Percentiles rank a stretch among this genome's conserved stretches.
Conservation (phyloP, 768 basidiomycete species). For the Trametes cinnabarina region DNA sequence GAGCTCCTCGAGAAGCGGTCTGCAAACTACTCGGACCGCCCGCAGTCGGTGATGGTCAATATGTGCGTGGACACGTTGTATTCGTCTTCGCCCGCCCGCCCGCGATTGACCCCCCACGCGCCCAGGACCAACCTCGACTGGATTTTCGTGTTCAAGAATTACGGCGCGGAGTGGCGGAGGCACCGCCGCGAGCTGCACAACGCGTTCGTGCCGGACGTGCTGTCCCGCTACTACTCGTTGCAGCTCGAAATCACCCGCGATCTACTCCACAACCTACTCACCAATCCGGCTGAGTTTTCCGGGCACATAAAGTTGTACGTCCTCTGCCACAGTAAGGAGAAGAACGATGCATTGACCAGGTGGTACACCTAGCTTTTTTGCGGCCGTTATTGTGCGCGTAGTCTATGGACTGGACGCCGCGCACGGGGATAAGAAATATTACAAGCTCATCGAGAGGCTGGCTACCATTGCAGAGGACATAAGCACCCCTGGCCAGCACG, state of each 20-base stretch:
- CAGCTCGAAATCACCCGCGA: background rate
- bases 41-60: slow-evolving; percentile 66
- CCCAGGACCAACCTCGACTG: slow-evolving; percentile 13
- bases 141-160: slow-evolving; percentile 17
- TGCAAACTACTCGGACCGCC: slow-evolving; percentile 72
- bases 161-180: slow-evolving; percentile 10
- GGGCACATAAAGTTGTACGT: slow-evolving; percentile 13
- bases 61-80: slow-evolving; percentile 45
- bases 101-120: slow-evolving; percentile 21
- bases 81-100: slow-evolving; percentile 39
- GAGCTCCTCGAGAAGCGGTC: slow-evolving; percentile 73
- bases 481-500: slow-evolving; percentile 10
- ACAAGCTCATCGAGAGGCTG: slow-evolving; percentile 5
- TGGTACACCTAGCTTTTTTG: slow-evolving; percentile 44
- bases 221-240: background rate
- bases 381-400: slow-evolving; percentile 39
- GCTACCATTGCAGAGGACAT: slow-evolving; percentile 10
- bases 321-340: too few relatives aligned
- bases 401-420: slow-evolving; percentile 44
- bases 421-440: slow-evolving; percentile 35
- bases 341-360: background rate
- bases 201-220: slow-evolving; percentile 19
- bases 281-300: slow-evolving; percentile 6
- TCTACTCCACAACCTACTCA: slow-evolving; percentile 5
- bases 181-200: slow-evolving; percentile 12